phyloP scores from a whole-genome alignment of 176 grass and related monocot species.

The Eremochloa ophiuroides region DNA sequence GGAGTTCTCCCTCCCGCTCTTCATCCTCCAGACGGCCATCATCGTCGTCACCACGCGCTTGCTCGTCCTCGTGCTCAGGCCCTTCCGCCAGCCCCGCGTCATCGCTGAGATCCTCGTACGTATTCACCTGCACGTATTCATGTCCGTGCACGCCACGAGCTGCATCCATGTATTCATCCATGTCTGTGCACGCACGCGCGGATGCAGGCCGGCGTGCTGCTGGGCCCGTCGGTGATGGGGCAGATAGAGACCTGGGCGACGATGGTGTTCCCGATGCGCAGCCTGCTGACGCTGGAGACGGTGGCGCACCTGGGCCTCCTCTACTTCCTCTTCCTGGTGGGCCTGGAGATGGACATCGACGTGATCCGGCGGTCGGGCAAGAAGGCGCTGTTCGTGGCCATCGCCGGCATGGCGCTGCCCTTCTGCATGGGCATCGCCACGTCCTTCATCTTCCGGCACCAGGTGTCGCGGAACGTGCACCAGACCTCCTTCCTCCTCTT shows the following conservation, averaged over 20 bases:
- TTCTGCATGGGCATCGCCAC: slow-evolving; percentile 69
- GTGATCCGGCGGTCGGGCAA: slow-evolving; percentile 53
- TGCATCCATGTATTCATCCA: neutral
- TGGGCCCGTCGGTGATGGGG: slow-evolving; percentile 68
- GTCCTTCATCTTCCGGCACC: slow-evolving; percentile 54
- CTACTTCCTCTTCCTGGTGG: slow-evolving; percentile 75
- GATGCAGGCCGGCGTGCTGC: slow-evolving; percentile 51
- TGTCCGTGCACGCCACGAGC: neutral
- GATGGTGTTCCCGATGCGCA: slow-evolving; percentile 57
- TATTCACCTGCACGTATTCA: neutral
- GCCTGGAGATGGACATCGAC: slow-evolving; percentile 78
- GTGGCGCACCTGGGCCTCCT: slow-evolving; percentile 76
- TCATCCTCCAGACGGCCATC: slow-evolving; percentile 74
- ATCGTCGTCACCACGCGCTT: slow-evolving; percentile 71
- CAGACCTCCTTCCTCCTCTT: slow-evolving; percentile 66
- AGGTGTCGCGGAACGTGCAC: slow-evolving; percentile 56
- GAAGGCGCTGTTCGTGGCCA: slow-evolving; percentile 46
- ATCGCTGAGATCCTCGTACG: slow-evolving; percentile 83
- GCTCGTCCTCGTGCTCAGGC: slow-evolving; percentile 63
- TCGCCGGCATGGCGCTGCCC: slow-evolving; percentile 62
- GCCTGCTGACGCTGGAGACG: slow-evolving; percentile 74
- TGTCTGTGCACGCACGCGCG: too few species aligned
- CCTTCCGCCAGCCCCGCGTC: slow-evolving; percentile 74
- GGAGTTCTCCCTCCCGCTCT: slow-evolving; percentile 71
- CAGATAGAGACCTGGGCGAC: slow-evolving; percentile 24